phyloP scores from a whole-genome alignment of 2,329 filamentous ascomycete species.

The Aspergillus eucalypticola region DNA sequence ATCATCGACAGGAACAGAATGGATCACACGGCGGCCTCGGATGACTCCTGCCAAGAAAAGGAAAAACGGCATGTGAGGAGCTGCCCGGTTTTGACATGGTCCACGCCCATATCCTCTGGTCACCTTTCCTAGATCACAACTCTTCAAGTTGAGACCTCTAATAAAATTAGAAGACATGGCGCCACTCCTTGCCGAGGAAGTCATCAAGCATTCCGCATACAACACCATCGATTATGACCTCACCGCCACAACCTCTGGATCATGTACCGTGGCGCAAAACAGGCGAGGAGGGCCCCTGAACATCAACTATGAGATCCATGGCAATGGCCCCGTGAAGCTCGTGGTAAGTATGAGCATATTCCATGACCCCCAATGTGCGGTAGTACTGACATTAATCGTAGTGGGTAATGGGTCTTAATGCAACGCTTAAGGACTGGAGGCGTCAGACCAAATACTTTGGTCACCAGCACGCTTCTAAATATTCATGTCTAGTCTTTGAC shows the following conservation, averaged over 20 bases:
- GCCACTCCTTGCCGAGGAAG: conserved; percentile 33
- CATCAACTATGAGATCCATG: conserved; percentile 79
- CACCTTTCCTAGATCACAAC: neutral
- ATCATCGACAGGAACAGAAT: conserved; percentile 2
- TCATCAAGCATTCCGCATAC: conserved; percentile 36
- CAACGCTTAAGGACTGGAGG: conserved; percentile 71
- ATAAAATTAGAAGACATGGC: conserved; percentile 15
- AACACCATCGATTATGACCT: conserved; percentile 47
- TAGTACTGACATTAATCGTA: conserved; percentile 35
- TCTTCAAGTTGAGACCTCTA: neutral
- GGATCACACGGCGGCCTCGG: neutral
- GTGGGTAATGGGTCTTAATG: conserved; percentile 81
- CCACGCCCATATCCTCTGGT: neutral
- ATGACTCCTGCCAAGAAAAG: neutral
- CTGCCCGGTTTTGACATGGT: neutral
- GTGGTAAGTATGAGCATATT: conserved; percentile 59
- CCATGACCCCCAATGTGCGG: neutral
- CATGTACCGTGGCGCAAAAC: conserved; percentile 63
- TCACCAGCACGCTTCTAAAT: conserved; percentile 66
- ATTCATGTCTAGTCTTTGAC: conserved; percentile 75
- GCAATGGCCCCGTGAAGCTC: conserved; percentile 68
- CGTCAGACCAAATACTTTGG: conserved; percentile 81
- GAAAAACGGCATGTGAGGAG: conserved; percentile 5
- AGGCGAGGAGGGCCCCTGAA: conserved; percentile 70
- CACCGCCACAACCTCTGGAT: conserved; percentile 63